Percentiles rank a stretch among this genome's conserved stretches.
phyloP scores from a whole-genome alignment of 148 eudicot genomes.

The Cornus suecica region DNA sequence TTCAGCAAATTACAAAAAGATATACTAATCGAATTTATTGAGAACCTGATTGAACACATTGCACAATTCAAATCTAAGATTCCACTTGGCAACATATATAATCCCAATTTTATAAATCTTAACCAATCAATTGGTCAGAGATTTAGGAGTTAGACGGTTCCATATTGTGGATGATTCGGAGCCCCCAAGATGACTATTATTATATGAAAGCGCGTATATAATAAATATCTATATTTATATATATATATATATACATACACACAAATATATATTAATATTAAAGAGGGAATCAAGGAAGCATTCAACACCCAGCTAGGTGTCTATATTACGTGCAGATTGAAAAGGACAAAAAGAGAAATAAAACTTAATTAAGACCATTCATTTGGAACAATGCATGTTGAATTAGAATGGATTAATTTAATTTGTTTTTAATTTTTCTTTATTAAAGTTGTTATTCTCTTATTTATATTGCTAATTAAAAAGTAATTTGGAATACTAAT shows the following conservation, averaged over 20 bases:
- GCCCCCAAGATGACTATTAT: too few species aligned
- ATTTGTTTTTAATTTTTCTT: not conserved
- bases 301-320: not conserved
- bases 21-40: not conserved
- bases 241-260: too few species aligned
- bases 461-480: too few species aligned
- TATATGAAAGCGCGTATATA: too few species aligned
- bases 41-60: not conserved
- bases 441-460: not conserved
- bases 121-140: not conserved
- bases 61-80: not conserved
- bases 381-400: slow-evolving; percentile 16
- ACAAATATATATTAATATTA: too few species aligned
- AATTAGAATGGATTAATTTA: not conserved
- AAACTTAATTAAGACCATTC: slow-evolving; percentile 5
- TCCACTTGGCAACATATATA: not conserved
- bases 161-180: not conserved
- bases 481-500: not conserved
- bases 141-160: not conserved
- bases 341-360: slow-evolving; percentile 5
- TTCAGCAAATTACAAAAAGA: too few species aligned
- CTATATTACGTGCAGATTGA: not conserved
- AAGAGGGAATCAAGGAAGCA: not conserved
- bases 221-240: too few species aligned
- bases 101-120: not conserved